Conservation (phyloP, 2,329 filamentous ascomycete species). For the Colletotrichum chlorophyti region DNA sequence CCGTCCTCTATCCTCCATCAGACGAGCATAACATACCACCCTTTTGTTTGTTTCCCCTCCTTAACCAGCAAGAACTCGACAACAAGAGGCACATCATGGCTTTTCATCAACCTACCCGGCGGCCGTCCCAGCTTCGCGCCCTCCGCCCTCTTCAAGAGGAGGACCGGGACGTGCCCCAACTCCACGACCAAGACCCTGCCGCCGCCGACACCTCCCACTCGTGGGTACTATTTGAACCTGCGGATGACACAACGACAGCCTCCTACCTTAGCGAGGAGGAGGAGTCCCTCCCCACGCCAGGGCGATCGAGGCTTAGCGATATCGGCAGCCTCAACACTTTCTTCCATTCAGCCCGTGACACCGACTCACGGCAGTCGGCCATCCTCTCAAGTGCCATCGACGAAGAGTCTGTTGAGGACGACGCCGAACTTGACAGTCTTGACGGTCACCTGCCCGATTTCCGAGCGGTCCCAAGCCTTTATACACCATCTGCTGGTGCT, state of each 20-base stretch:
- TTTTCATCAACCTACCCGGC: slow-evolving; percentile 66
- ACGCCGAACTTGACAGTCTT: slow-evolving; percentile 87
- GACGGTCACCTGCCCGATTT: slow-evolving; percentile 93
- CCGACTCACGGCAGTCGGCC: slow-evolving; percentile 48
- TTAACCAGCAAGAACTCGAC: slow-evolving; percentile 4
- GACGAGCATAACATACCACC: slow-evolving; percentile 7
- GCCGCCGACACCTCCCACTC: slow-evolving; percentile 73
- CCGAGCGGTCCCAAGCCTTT: slow-evolving; percentile 63
- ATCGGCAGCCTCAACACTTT: slow-evolving; percentile 79
- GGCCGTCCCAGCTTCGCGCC: slow-evolving; percentile 53
- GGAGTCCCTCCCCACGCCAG: slow-evolving; percentile 68
- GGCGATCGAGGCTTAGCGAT: slow-evolving; percentile 78
- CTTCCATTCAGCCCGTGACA: slow-evolving; percentile 63
- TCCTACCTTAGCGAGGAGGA: slow-evolving; percentile 74
- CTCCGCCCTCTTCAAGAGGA: slow-evolving; percentile 49
- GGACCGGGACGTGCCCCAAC: slow-evolving; percentile 41
- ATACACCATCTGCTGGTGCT: slow-evolving; percentile 45
- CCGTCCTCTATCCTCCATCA: slow-evolving; percentile 7
- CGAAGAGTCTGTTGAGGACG: slow-evolving; percentile 61
- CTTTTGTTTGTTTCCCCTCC: slow-evolving; percentile 5
- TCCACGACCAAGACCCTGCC: slow-evolving; percentile 20
- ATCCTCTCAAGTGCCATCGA: slow-evolving; percentile 45
- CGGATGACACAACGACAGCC: slow-evolving; percentile 63
- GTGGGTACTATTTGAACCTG: slow-evolving; percentile 94
- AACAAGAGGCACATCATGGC: slow-evolving; percentile 49